Percentiles rank a stretch among this genome's conserved stretches.
These are phyloP conservation scores for Apium graveolens DNA, from an alignment of 129 eudicot genomes.

Conservation along the genomic window DNA sequence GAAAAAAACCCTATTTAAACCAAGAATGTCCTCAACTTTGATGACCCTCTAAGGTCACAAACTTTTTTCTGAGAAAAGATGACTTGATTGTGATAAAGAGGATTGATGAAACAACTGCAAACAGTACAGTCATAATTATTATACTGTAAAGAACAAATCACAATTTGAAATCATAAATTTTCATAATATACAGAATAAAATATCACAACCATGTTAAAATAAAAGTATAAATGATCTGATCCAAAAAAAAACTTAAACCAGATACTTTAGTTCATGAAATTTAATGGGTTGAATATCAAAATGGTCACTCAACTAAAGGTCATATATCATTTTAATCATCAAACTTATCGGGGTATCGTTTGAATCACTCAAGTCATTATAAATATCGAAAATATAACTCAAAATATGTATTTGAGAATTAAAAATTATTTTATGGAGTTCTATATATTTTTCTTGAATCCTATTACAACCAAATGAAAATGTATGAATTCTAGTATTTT, in stretches of 20 bases:
- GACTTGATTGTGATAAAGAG: constrained; percentile 1
- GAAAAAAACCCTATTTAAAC: constrained; percentile 58
- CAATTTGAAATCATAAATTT: background rate
- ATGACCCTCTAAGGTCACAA: constrained; percentile 60
- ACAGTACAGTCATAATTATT: constrained; percentile 1
- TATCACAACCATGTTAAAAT: background rate
- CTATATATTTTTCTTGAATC: too few species aligned
- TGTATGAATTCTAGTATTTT: too few species aligned
- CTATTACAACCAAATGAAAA: too few species aligned
- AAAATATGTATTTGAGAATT: too few species aligned
- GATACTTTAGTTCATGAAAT: background rate
- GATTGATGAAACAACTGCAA: background rate
- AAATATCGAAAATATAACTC: too few species aligned
- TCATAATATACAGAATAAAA: background rate
- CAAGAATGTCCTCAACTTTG: constrained; percentile 90
- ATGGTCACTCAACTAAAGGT: too few species aligned
- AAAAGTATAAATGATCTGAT: background rate
- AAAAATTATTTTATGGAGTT: too few species aligned
- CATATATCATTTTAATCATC: too few species aligned
- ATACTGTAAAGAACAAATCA: background rate
- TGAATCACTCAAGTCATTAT: too few species aligned
- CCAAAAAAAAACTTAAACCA: background rate
- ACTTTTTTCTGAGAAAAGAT: constrained; percentile 62
- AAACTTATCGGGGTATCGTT: too few species aligned
- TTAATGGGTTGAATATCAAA: too few species aligned